Percentiles rank a stretch among this genome's conserved stretches.
Conservation (phyloP, 2,329 filamentous ascomycete species). For the Mycocentrospora acerina region DNA sequence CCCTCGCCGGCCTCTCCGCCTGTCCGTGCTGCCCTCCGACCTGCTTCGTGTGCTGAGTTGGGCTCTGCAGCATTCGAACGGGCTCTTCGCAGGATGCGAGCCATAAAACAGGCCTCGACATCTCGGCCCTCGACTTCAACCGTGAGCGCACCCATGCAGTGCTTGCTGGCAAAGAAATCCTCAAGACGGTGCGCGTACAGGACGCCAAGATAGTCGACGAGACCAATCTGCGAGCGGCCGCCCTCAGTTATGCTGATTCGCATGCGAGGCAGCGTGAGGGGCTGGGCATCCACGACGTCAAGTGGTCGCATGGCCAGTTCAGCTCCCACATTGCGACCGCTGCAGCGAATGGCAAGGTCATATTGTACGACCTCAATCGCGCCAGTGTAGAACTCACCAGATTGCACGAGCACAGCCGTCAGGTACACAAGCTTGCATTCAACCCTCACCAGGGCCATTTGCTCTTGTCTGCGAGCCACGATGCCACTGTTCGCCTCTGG, state of each 20-base stretch:
- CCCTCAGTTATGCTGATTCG: constrained; percentile 58
- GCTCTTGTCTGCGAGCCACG: constrained; percentile 65
- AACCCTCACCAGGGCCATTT: constrained; percentile 62
- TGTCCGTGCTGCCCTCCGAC: constrained; percentile 1
- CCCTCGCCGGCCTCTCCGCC: constrained; percentile 1
- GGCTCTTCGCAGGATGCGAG: constrained; percentile 57
- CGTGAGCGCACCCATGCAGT: constrained; percentile 64
- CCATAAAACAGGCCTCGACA: constrained; percentile 65
- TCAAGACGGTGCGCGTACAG: constrained; percentile 64
- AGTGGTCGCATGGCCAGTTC: constrained; percentile 65
- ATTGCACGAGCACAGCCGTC: constrained; percentile 64
- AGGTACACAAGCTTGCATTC: constrained; percentile 66
- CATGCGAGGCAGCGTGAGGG: constrained; percentile 57
- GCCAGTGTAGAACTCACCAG: constrained; percentile 62
- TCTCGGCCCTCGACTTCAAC: constrained; percentile 64
- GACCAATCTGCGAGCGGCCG: constrained; percentile 62
- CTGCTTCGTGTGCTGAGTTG: constrained; percentile 11
- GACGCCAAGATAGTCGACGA: constrained; percentile 61
- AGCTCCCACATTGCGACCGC: constrained; percentile 64
- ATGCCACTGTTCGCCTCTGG: constrained; percentile 65
- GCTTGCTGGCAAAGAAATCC: constrained; percentile 65
- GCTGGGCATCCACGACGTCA: constrained; percentile 65
- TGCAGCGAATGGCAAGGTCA: constrained; percentile 65
- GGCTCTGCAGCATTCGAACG: constrained; percentile 42
- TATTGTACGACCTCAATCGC: constrained; percentile 65